phyloP scores from a whole-genome alignment of 1,139 yeast species.

The Lodderomyces beijingensis region DNA sequence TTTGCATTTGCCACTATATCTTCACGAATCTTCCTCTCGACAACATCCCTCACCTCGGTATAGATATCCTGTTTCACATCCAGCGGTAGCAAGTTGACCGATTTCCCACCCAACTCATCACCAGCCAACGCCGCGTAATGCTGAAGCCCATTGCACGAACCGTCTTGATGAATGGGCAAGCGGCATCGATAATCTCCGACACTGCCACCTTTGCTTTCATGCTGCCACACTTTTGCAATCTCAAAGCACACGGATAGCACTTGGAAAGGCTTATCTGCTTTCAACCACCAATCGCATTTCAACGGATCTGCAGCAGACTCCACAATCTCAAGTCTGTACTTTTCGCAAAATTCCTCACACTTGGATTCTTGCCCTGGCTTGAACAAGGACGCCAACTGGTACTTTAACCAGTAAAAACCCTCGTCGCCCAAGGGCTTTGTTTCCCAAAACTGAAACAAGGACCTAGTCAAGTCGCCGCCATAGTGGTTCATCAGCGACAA shows the following conservation, averaged over 20 bases:
- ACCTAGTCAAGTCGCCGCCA: slow-evolving; percentile 33
- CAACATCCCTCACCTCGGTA: slow-evolving; percentile 27
- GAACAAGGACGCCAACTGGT: slow-evolving; percentile 36
- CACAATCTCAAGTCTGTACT: slow-evolving; percentile 19
- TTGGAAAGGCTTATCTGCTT: slow-evolving; percentile 42
- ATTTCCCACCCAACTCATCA: slow-evolving; percentile 32
- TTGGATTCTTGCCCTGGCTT: slow-evolving; percentile 27
- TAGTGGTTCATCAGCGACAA: slow-evolving; percentile 35
- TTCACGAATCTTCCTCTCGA: slow-evolving; percentile 16
- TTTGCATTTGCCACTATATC: slow-evolving; percentile 7
- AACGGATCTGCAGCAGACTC: slow-evolving; percentile 30
- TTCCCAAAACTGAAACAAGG: slow-evolving; percentile 38
- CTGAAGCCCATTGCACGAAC: slow-evolving; percentile 47
- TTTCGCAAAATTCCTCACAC: slow-evolving; percentile 25
- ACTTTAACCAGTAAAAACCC: slow-evolving; percentile 39
- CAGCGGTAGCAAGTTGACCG: slow-evolving; percentile 33
- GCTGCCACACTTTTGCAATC: slow-evolving; percentile 19
- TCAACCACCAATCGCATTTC: slow-evolving; percentile 30
- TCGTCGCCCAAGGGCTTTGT: slow-evolving; percentile 29
- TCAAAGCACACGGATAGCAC: slow-evolving; percentile 35
- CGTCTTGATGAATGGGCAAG: slow-evolving; percentile 43
- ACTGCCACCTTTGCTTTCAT: slow-evolving; percentile 10
- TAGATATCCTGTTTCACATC: slow-evolving; percentile 32
- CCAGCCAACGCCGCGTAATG: slow-evolving; percentile 44
- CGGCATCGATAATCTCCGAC: slow-evolving; percentile 26